Evolutionary conservation across 345 rosid genomes (phyloP), one percentile per base, ranked within the genome.

Genomic region (Rhodamnia rubescens): DNA sequence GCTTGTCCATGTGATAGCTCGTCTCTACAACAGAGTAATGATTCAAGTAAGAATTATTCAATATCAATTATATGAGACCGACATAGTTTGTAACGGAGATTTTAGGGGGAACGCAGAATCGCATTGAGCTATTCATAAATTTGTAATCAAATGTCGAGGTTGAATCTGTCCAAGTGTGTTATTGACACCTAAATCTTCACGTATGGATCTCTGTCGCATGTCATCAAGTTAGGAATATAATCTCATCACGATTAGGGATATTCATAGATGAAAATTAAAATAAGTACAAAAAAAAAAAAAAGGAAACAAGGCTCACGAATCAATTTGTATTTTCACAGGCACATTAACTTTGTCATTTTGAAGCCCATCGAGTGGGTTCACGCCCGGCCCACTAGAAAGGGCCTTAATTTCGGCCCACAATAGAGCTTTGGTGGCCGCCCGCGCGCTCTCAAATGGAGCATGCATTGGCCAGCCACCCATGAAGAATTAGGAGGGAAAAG

Each of bases 21-120:
- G 0, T 14, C 42, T 61, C 21, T 29, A 4, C 21, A 61, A 29
- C 21, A 61, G 16, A 15, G 42, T 7, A 61, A 61, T 29, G 74
- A 59, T 32, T n/a, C 36, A 12, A 59, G 8, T 59, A 12, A 4
- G 69, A 32, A 9, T n/a, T 59, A n/a, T 59, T 59, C 69, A 13
- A 59, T n/a, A 26, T n/a, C 69, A 59, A n/a, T n/a, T 59, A 13
- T 59, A n/a, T 2, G 69, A 59, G 32, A 58, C 1, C 0, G 3
- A 59, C 69, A 2, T 59, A 59, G 69, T n/a, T n/a, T 59, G 69
- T 13, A 12, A n/a, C 0, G 12, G 4, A 5, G 6, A 59, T 49
- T 49, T 49, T 10, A 2, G 83, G 80, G 91, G 1, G 3, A 36
- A 15, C 32, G 22, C 0, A 29, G 4, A n/a, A n/a, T 22, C 0